Conservation (phyloP, 352 stramenopile genomes). For the Pythium sp. region DNA sequence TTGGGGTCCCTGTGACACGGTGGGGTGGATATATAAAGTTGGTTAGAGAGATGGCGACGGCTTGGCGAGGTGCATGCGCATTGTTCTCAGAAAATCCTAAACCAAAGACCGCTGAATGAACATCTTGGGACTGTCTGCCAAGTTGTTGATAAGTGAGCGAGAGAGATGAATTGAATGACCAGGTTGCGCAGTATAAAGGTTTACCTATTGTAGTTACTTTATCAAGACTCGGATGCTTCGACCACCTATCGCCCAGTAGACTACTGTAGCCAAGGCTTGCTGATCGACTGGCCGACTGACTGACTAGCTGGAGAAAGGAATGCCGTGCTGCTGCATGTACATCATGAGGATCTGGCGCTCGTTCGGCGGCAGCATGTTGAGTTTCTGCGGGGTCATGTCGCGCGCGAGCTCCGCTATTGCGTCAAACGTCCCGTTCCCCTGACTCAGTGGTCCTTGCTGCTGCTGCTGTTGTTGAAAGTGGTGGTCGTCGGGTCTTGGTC, state of each 20-base stretch:
- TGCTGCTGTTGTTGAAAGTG: conserved; percentile 6
- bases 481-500: conserved; percentile 18
- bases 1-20: too few relatives aligned
- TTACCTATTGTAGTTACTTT: neutral
- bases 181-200: neutral
- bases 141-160: neutral
- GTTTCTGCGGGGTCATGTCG: conserved; percentile 80
- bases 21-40: neutral
- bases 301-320: conserved; percentile 30
- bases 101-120: neutral
- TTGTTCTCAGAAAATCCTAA: conserved; percentile 11
- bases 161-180: neutral
- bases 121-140: too few relatives aligned
- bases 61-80: neutral
- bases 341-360: conserved; percentile 72
- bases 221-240: neutral
- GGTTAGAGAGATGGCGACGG: neutral
- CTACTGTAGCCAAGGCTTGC: neutral
- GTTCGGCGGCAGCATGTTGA: conserved; percentile 74
- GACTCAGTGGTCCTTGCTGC: neutral
- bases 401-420: conserved; percentile 67
- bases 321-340: conserved; percentile 85
- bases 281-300: neutral
- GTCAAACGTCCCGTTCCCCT: conserved; percentile 38
- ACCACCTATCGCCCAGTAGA: neutral